Conservation (phyloP, 2,329 filamentous ascomycete genomes). For the Emmonsiellopsis sp. region DNA sequence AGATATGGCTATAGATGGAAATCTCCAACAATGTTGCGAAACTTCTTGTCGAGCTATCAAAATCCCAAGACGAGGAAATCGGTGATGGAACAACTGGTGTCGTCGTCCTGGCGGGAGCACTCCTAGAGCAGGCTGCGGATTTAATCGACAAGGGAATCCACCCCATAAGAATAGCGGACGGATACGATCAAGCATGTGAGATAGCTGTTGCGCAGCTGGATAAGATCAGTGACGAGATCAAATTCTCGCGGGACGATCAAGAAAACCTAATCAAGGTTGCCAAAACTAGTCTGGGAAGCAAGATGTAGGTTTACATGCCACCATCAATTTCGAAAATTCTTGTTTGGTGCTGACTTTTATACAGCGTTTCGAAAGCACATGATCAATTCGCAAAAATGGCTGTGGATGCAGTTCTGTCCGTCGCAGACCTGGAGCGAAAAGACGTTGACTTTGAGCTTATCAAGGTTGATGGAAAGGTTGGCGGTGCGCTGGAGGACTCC, state of each 20-base stretch:
- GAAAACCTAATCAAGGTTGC: conserved; percentile 88
- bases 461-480: conserved; percentile 98
- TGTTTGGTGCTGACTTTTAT: conserved; percentile 3
- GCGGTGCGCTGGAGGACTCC: conserved; percentile 85
- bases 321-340: neutral
- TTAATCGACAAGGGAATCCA: conserved; percentile 99
- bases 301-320: conserved; percentile 51
- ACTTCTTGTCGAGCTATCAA: conserved; percentile 90
- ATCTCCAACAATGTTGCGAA: conserved; percentile 98
- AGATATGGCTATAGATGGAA: conserved; percentile 63
- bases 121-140: conserved; percentile 92
- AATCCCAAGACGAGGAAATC: conserved; percentile 98
- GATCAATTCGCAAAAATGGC: conserved; percentile 97
- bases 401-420: conserved; percentile 91
- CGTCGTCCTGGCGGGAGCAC: conserved; percentile 86
- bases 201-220: conserved; percentile 90
- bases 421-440: conserved; percentile 89
- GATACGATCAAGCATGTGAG: conserved; percentile 95
- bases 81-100: conserved; percentile 97
- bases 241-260: conserved; percentile 72
- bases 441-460: conserved; percentile 99
- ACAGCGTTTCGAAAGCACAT: conserved; percentile 83
- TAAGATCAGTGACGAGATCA: conserved; percentile 81
- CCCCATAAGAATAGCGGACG: conserved; percentile 95
- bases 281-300: conserved; percentile 91